Percentiles rank a stretch among this genome's conserved stretches.
Conservation (phyloP, 2,329 filamentous ascomycete genomes). For the Sphaceloma murrayae region DNA sequence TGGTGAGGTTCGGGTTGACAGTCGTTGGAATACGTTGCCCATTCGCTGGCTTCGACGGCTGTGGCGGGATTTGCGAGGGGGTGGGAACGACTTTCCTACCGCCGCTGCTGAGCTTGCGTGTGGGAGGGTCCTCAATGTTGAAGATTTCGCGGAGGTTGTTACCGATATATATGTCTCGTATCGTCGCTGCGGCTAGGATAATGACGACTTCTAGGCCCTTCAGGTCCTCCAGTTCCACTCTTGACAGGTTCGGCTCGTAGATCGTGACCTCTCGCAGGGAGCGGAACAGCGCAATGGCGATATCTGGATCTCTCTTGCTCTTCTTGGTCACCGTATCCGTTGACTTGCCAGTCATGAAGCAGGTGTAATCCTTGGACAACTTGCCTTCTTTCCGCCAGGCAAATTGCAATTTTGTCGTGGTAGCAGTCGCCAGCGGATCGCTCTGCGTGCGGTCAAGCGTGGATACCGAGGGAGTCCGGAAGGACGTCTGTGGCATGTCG, state of each 20-base stretch:
- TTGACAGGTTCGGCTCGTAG: conserved; percentile 84
- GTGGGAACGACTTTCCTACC: conserved; percentile 25
- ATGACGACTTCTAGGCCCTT: conserved; percentile 86
- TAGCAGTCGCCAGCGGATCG: conserved; percentile 45
- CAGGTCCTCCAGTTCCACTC: conserved; percentile 85
- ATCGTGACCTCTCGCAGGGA: conserved; percentile 69
- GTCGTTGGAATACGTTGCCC: conserved; percentile 3
- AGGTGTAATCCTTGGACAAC: conserved; percentile 77
- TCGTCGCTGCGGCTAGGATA: conserved; percentile 49
- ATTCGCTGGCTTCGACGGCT: conserved; percentile 18
- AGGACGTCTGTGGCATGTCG: conserved; percentile 77
- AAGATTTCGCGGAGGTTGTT: conserved; percentile 63
- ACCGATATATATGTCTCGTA: conserved; percentile 51
- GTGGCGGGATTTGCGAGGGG: conserved; percentile 20
- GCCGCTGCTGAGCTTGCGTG: conserved; percentile 18
- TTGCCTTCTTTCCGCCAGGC: conserved; percentile 84
- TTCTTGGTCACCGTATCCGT: conserved; percentile 56
- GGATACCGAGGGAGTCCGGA: conserved; percentile 69
- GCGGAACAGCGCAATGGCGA: conserved; percentile 82
- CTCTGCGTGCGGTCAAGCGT: conserved; percentile 63
- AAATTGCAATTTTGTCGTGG: conserved; percentile 67
- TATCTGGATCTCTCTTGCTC: conserved; percentile 84
- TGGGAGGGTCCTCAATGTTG: conserved; percentile 51
- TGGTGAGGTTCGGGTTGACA: conserved; percentile 17
- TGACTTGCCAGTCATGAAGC: conserved; percentile 71